Evolutionary conservation across 306 rosid genomes (phyloP).

Genomic region (Castanea crenata): DNA sequence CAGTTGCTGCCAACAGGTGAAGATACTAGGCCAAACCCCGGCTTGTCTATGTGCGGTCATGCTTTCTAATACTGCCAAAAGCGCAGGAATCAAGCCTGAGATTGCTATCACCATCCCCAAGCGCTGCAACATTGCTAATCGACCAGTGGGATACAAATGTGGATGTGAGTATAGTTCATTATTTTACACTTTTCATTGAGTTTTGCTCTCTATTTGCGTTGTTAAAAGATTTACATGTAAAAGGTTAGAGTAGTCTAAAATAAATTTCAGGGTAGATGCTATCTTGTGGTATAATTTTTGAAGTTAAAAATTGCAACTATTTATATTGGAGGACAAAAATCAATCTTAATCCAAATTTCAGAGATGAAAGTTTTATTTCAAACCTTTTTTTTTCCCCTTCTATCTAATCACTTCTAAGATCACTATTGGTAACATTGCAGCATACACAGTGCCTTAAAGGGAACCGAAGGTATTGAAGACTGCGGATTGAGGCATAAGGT

Average conservation of each 20-base stretch:
- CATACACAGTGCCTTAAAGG: constrained; percentile 50
- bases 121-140: constrained; percentile 58
- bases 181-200: no score
- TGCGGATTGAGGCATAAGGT: constrained; percentile 6
- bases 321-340: no score
- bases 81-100: constrained; percentile 39
- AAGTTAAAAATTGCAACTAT: no score
- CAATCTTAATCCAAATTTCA: no score
- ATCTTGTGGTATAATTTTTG: no score
- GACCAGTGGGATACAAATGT: constrained; percentile 67
- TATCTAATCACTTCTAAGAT: neutral
- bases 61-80: constrained; percentile 51
- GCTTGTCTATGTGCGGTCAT: constrained; percentile 54
- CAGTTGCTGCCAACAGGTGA: constrained; percentile 47
- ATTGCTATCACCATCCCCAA: constrained; percentile 61
- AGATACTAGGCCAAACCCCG: constrained; percentile 47
- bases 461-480: constrained; percentile 17
- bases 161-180: constrained; percentile 42
- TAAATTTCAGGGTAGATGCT: no score
- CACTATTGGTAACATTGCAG: constrained; percentile 36
- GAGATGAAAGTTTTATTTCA: no score
- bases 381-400: neutral
- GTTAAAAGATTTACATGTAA: no score
- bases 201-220: no score
- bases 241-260: no score